Conservation (phyloP, 1,139 yeast species). For the Eremothecium sinecaudum region DNA sequence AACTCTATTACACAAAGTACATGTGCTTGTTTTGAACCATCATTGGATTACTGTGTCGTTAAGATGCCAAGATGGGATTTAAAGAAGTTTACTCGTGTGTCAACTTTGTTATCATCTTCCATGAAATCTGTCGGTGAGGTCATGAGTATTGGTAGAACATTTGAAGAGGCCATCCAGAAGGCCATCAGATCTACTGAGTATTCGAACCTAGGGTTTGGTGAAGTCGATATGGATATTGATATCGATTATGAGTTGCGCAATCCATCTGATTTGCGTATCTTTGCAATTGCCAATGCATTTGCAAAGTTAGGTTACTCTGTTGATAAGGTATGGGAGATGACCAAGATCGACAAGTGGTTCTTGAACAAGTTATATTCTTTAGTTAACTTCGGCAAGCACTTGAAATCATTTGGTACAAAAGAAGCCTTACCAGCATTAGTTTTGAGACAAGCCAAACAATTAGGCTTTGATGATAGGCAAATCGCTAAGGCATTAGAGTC, state of each 20-base stretch:
- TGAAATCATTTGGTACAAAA: conserved; percentile 50
- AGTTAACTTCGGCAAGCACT: conserved; percentile 56
- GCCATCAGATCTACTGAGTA: conserved; percentile 96
- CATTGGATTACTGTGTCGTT: conserved; percentile 92
- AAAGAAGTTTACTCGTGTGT: conserved; percentile 89
- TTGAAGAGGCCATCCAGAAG: conserved; percentile 96
- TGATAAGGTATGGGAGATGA: conserved; percentile 83
- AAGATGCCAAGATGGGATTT: conserved; percentile 99
- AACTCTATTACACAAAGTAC: conserved; percentile 93
- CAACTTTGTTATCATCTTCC: conserved; percentile 78
- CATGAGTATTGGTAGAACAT: conserved; percentile 95
- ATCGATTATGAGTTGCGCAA: conserved; percentile 86
- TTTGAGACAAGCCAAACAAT: conserved; percentile 84
- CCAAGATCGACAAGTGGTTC: conserved; percentile 96
- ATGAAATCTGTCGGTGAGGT: conserved; percentile 99
- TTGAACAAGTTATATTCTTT: conserved; percentile 72
- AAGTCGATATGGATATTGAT: conserved; percentile 81
- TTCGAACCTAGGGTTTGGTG: conserved; percentile 87
- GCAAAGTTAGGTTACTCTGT: conserved; percentile 73
- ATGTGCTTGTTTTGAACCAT: conserved; percentile 96
- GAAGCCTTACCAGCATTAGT: conserved; percentile 51
- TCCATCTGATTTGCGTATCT: conserved; percentile 93
- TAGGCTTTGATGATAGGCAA: conserved; percentile 96
- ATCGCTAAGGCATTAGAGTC: conserved; percentile 84
- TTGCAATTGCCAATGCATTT: conserved; percentile 91